Conservation (phyloP, 1,139 yeast genomes). For the Yamadazyma friedrichii region DNA sequence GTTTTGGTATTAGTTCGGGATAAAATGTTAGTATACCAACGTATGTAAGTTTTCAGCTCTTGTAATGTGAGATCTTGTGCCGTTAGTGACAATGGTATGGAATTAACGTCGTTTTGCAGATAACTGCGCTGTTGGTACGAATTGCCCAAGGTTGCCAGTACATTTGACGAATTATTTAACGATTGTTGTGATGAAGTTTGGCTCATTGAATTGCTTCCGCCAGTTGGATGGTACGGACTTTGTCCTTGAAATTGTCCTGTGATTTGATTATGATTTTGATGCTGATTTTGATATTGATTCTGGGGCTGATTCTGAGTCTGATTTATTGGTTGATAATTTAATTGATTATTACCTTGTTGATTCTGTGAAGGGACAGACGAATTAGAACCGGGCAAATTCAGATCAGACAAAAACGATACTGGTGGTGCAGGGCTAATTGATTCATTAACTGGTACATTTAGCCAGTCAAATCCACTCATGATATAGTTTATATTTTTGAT, state of each 20-base stretch:
- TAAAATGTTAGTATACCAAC: conserved; percentile 76
- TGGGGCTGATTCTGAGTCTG: background rate
- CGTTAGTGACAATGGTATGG: conserved; percentile 60
- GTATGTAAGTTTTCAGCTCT: conserved; percentile 68
- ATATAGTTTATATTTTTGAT: background rate
- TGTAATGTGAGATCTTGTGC: conserved; percentile 60
- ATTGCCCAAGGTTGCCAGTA: no score
- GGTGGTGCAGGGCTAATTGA: conserved; percentile 22
- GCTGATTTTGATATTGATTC: background rate
- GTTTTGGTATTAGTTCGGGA: conserved; percentile 56
- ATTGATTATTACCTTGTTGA: background rate
- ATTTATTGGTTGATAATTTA: background rate
- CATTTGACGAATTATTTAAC: no score
- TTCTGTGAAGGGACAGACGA: background rate
- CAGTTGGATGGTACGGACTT: background rate
- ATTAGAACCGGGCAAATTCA: background rate
- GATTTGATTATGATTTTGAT: background rate
- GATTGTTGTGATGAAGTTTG: no score
- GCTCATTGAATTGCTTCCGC: no score
- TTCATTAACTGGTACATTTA: conserved; percentile 18
- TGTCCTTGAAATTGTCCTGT: background rate
- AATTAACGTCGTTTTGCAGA: conserved; percentile 8
- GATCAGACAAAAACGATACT: conserved; percentile 18
- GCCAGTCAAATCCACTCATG: conserved; percentile 24
- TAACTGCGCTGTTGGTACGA: conserved; percentile 1